A percentile compares a stretch with the other conserved stretches of the same genome.
Conservation (phyloP, 176 grass and related monocot species). For the Melocanna baccifera region DNA sequence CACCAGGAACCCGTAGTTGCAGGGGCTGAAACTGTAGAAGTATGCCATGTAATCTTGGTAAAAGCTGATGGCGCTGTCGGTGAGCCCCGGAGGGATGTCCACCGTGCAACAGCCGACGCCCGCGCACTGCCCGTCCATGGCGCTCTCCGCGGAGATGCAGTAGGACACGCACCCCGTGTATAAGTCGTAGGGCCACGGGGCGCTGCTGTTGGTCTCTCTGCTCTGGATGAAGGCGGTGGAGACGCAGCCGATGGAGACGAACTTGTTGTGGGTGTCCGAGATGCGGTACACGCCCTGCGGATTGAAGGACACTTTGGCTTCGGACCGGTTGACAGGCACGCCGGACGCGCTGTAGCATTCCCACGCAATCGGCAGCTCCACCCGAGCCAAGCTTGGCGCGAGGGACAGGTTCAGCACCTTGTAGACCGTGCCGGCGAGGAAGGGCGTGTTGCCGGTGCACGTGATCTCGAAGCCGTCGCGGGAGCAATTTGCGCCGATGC, state of each 20-base stretch:
- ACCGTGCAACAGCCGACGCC: conserved; percentile 26
- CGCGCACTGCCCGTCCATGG: neutral
- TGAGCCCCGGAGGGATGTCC: neutral
- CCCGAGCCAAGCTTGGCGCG: neutral
- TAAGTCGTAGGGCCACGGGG: neutral
- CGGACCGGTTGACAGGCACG: neutral
- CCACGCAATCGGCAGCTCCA: neutral
- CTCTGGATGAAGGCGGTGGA: neutral
- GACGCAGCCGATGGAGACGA: conserved; percentile 22
- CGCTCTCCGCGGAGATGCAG: neutral
- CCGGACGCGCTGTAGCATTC: neutral
- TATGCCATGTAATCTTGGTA: too few species aligned
- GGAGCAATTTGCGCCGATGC: too few species aligned
- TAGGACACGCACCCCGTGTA: conserved; percentile 20
- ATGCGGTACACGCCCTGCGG: neutral
- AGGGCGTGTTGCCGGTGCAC: too few species aligned
- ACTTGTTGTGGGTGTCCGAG: conserved; percentile 3
- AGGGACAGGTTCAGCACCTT: neutral
- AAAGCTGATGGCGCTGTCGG: neutral
- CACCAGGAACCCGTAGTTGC: conserved; percentile 32
- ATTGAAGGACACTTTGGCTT: neutral
- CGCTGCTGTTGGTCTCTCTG: neutral
- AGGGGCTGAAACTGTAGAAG: neutral
- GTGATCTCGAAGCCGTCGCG: too few species aligned
- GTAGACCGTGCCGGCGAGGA: neutral